Conservation (phyloP, 2,329 filamentous ascomycete species). For the Colletotrichum salicis region DNA sequence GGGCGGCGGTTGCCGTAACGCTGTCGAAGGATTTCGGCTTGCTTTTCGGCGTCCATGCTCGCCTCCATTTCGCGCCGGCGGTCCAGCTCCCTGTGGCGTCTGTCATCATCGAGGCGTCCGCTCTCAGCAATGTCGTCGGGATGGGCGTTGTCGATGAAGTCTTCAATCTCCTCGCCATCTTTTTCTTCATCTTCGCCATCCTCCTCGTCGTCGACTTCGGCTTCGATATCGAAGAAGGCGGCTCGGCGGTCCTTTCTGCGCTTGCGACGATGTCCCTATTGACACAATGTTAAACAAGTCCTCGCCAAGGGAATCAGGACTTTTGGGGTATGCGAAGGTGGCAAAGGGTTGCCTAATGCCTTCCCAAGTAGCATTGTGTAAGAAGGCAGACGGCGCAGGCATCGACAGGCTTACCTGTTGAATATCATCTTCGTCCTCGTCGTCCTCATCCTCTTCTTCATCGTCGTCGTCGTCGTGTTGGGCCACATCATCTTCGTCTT, state of each 20-base stretch:
- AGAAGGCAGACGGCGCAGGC: not conserved
- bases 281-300: not conserved
- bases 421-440: constrained; percentile 74
- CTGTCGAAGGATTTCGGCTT: constrained; percentile 86
- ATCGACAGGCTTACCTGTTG: constrained; percentile 62
- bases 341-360: not conserved
- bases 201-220: constrained; percentile 96
- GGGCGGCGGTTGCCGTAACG: constrained; percentile 85
- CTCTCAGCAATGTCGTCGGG: constrained; percentile 88
- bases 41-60: constrained; percentile 92
- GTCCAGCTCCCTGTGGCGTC: constrained; percentile 93
- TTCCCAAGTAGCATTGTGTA: not conserved
- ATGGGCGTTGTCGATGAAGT: constrained; percentile 89
- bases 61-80: constrained; percentile 87
- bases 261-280: constrained; percentile 78
- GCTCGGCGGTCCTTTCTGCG: constrained; percentile 80
- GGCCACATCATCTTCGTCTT: constrained; percentile 53
- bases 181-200: constrained; percentile 90
- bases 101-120: constrained; percentile 85
- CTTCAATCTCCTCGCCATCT: constrained; percentile 83
- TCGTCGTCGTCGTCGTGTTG: constrained; percentile 50
- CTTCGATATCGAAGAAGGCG: constrained; percentile 96
- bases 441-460: constrained; percentile 51
- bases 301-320: too few species aligned
- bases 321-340: not conserved